Evolutionary conservation across 2,329 filamentous ascomycete species (phyloP), one percentile per base, ranked within the genome.

Genomic region (Dactylellina drechsleri): DNA sequence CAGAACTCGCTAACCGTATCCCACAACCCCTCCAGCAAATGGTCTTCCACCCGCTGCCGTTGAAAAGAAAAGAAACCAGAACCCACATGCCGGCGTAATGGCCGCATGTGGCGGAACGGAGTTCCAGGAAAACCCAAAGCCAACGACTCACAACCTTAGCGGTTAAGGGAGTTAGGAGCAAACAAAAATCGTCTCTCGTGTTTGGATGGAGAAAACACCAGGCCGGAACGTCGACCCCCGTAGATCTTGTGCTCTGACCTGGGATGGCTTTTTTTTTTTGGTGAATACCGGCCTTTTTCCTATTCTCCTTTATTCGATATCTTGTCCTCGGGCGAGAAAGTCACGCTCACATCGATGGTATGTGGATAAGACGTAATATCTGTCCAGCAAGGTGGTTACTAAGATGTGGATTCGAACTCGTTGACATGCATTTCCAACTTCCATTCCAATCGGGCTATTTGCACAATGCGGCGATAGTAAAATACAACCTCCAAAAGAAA

Each of bases 41-140:
- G 54, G 40, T 40, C 59, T 62, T 52, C 64, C 61, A 75, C 65
- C 71, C 71, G 71, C 59, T 64, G 71, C 71, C 71, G 71, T 75
- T 75, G 68, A 62, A 54, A 64, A 68, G 64, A 60, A 75, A 62
- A 54, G 71, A 68, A 65, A 60, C 70, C 58, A 66, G 66, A 75
- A 57, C 59, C 57, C 64, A 75, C 71, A 75, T 68, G 71, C 64
- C 68, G 71, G 64, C 68, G 71, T 59, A 65, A 75, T 65, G 59
- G 41, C 66, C 66, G 66, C 66, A 64, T 75, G 70, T 75, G 71
- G 71, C 71, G 71, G 71, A 68, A 75, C 64, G 64, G 64, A 75
- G 71, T 75, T 75, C 71, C 71, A 75, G 71, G 71, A 68, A 75
- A 74, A 68, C 59, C 58, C 36, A 75, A 60, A 57, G 50, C 62